Evolutionary conservation across 2,329 filamentous ascomycete species (phyloP).

Genomic region (Trichocomaceae sp.): DNA sequence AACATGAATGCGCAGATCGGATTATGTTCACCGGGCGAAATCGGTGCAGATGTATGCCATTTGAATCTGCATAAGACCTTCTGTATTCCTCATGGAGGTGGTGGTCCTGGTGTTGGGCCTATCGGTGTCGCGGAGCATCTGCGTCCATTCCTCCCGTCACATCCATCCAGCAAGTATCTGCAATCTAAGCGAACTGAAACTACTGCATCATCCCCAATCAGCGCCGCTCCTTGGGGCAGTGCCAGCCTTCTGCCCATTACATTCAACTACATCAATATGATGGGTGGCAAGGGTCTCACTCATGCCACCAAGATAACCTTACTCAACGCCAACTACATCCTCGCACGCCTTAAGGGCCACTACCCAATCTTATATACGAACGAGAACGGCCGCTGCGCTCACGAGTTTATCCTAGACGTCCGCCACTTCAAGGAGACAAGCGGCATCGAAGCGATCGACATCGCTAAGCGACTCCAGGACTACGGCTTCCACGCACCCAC

Average conservation of each 20-base stretch:
- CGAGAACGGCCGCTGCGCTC: constrained; percentile 75
- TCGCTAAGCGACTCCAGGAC: constrained; percentile 93
- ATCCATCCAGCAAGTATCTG: constrained; percentile 52
- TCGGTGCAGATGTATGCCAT: constrained; percentile 94
- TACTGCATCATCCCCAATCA: constrained; percentile 59
- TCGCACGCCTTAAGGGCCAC: constrained; percentile 75
- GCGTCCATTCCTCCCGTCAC: constrained; percentile 65
- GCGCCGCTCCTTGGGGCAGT: constrained; percentile 77
- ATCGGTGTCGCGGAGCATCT: constrained; percentile 87
- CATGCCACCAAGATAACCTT: constrained; percentile 87
- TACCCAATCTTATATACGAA: constrained; percentile 95
- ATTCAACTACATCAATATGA: constrained; percentile 92
- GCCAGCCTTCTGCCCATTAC: constrained; percentile 90
- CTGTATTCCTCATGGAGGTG: constrained; percentile 93
- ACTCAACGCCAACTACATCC: constrained; percentile 96
- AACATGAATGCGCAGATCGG: constrained; percentile 99
- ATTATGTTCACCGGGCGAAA: constrained; percentile 87
- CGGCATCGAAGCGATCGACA: constrained; percentile 85
- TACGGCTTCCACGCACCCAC: constrained; percentile 97
- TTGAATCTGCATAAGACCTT: constrained; percentile 98
- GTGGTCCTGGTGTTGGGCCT: constrained; percentile 86
- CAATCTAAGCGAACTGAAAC: constrained; percentile 32
- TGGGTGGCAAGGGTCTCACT: constrained; percentile 75
- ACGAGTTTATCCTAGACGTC: constrained; percentile 93
- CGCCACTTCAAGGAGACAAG: constrained; percentile 76